Evolutionary conservation across 1,139 yeast species (phyloP), one percentile per base, ranked within the genome.

Genomic region (Barnettozyma hawaiiensis): DNA sequence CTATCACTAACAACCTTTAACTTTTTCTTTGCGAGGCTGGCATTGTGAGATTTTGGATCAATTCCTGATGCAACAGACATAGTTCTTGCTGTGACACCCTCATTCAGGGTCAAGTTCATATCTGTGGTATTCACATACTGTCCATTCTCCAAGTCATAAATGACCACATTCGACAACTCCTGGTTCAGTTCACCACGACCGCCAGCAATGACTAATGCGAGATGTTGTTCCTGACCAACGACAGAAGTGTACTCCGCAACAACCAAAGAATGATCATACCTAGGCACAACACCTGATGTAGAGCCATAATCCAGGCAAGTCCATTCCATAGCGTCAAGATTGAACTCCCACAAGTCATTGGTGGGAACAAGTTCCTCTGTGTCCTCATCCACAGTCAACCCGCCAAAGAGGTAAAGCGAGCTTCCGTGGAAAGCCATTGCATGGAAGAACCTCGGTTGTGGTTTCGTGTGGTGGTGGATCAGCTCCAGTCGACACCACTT

Each of bases 271-370:
- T 78, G 84, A 46, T 73, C 71, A 55, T 62, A 81, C 39, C 87
- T 65, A 16, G 66, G 54, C 0, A 61, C 48, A 5, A 55, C 48
- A 3, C 60, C 61, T 1, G 64, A 57, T 39, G 66, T 57, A 2
- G 46, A 45, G 3, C 74, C 78, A 45, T 66, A 71, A 45, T 71
- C 71, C 4, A 78, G 59, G 40, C 75, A 67, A 1, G 57, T 59
- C 89, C 90, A 82, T 16, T 59, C 58, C 40, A 66, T 66, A 3
- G 70, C 60, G 33, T 67, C 71, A 36, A 79, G 60, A 57, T 80
- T 73, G 49, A 81, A 76, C 49, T 71, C 73, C 90, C 92, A 84
- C 19, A 81, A 60, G 50, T 83, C 92, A 52, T 80, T 80, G 15
- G 71, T 53, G 0, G 84, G 76, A 2, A 64, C 62, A 19, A 81